These are phyloP conservation scores for Yamadazyma dushanensis DNA, from an alignment of 1,139 yeast species.

Conservation along the genomic window DNA sequence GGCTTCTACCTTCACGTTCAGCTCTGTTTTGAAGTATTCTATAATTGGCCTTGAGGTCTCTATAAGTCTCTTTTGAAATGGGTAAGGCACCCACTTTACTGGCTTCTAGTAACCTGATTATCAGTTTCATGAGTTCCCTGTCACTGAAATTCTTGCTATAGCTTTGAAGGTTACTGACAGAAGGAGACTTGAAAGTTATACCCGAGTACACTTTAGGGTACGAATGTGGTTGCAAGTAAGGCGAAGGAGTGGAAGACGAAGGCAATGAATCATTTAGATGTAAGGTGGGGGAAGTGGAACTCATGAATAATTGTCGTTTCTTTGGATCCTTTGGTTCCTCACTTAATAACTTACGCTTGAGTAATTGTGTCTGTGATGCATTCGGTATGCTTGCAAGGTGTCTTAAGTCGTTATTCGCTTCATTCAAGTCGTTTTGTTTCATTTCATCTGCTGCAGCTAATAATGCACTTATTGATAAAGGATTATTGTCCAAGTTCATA, in stretches of 20 bases:
- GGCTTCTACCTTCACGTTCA: slow-evolving; percentile 3
- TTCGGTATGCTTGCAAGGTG: slow-evolving; percentile 5
- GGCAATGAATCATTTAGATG: slow-evolving; percentile 19
- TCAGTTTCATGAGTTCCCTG: slow-evolving; percentile 21
- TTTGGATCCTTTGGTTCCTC: slow-evolving; percentile 5
- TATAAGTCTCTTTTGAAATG: slow-evolving; percentile 26
- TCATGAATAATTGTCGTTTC: slow-evolving; percentile 6
- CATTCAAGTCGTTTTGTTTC: slow-evolving; percentile 4
- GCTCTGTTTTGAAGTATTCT: slow-evolving; percentile 17
- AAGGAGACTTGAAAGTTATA: slow-evolving; percentile 16
- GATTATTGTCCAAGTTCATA: neutral
- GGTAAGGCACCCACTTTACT: slow-evolving; percentile 20
- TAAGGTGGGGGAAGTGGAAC: slow-evolving; percentile 4
- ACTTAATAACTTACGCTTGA: slow-evolving; percentile 9
- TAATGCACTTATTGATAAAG: slow-evolving; percentile 15
- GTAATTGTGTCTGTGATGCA: slow-evolving; percentile 5
- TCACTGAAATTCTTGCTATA: slow-evolving; percentile 14
- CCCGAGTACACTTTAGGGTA: slow-evolving; percentile 14
- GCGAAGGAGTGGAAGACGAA: slow-evolving; percentile 17
- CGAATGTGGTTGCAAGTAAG: slow-evolving; percentile 10
- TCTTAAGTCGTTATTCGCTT: neutral
- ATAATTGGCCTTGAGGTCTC: slow-evolving; percentile 28
- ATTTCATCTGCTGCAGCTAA: slow-evolving; percentile 18
- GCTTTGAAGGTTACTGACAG: slow-evolving; percentile 11
- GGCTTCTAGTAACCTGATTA: slow-evolving; percentile 25